Evolutionary conservation across 306 rosid species (phyloP).

Genomic region (Myrica gale): DNA sequence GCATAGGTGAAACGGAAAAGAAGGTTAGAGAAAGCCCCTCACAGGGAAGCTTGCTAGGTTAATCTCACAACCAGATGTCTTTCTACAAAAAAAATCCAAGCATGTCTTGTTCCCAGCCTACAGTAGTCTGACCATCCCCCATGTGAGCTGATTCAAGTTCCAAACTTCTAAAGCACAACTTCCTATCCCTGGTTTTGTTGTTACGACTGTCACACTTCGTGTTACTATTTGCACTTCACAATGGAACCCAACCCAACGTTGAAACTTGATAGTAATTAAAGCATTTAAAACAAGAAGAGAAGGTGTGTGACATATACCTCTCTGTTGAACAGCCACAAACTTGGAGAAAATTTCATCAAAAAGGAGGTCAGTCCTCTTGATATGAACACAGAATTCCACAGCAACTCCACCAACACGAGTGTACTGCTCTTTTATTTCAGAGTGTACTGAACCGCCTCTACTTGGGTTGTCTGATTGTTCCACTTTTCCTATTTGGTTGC

Average conservation of each 20-base stretch:
- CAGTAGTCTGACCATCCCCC: neutral
- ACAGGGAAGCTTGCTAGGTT: neutral
- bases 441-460: conserved; percentile 56
- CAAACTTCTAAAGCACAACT: neutral
- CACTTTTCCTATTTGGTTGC: conserved; percentile 77
- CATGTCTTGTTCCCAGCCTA: neutral
- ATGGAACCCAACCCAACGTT: neutral
- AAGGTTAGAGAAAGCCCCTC: neutral
- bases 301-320: conserved; percentile 50
- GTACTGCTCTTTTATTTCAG: conserved; percentile 91
- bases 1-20: neutral
- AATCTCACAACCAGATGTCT: too few species aligned
- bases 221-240: neutral
- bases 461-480: conserved; percentile 46
- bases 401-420: conserved; percentile 98
- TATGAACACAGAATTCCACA: conserved; percentile 95
- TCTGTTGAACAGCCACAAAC: conserved; percentile 70
- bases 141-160: neutral
- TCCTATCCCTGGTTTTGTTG: neutral
- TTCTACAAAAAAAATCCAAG: neutral
- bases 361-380: conserved; percentile 87
- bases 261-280: conserved; percentile 7
- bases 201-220: neutral
- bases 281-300: conserved; percentile 24
- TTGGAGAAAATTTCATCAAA: conserved; percentile 90